These are phyloP conservation scores for Penicillium crustosum DNA, from an alignment of 2,329 filamentous ascomycete species.

Conservation along the genomic window DNA sequence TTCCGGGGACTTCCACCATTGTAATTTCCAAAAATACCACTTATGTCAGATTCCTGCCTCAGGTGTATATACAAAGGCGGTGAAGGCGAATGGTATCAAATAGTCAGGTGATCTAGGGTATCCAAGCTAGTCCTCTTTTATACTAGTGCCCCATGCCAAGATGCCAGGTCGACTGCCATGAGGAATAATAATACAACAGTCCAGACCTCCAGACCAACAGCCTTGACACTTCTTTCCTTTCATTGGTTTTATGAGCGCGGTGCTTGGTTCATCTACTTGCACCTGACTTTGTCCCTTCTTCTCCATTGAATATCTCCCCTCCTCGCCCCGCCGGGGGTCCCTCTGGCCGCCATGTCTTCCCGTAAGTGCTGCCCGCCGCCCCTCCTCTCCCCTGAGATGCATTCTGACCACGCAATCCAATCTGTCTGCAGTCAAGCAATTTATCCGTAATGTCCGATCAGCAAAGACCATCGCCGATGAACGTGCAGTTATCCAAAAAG, in stretches of 20 bases:
- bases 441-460: slow-evolving; percentile 97
- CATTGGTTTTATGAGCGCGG: slow-evolving; percentile 7
- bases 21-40: not conserved
- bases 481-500: slow-evolving; percentile 96
- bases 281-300: slow-evolving; percentile 5
- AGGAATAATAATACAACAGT: slow-evolving; percentile 29
- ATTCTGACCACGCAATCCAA: slow-evolving; percentile 14
- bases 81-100: not conserved
- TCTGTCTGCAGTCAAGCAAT: slow-evolving; percentile 79
- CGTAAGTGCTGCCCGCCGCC: slow-evolving; percentile 45
- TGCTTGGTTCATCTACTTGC: slow-evolving; percentile 13
- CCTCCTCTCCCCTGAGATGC: slow-evolving; percentile 30
- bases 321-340: slow-evolving; percentile 45
- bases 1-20: not conserved
- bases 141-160: slow-evolving; percentile 25
- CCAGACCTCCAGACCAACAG: slow-evolving; percentile 17
- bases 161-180: slow-evolving; percentile 30
- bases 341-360: slow-evolving; percentile 57
- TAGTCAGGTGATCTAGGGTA: not conserved
- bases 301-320: slow-evolving; percentile 15
- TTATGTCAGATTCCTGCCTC: not conserved
- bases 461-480: slow-evolving; percentile 99
- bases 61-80: slow-evolving; percentile 2
- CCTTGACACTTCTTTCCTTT: slow-evolving; percentile 16
- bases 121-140: not conserved